Percentiles rank a stretch among this genome's conserved stretches.
Conservation (phyloP, 768 basidiomycete genomes). For the Naematelia encephala region DNA sequence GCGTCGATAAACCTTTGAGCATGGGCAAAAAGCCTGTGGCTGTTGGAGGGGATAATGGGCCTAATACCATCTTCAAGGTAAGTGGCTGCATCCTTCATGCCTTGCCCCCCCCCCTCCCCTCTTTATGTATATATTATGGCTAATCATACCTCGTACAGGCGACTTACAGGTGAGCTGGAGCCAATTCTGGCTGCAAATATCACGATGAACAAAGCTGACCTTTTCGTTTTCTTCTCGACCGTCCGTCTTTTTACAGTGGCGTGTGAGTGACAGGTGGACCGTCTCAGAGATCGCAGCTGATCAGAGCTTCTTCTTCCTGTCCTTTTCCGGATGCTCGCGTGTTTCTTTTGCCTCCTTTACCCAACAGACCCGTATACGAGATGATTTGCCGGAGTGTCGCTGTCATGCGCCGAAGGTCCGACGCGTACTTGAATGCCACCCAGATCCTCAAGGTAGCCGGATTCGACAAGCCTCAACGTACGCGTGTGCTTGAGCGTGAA, state of each 20-base stretch:
- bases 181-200: background rate
- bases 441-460: conserved; percentile 95
- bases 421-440: conserved; percentile 98
- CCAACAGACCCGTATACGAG: conserved; percentile 48
- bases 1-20: too few species aligned
- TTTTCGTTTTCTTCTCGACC: conserved; percentile 3
- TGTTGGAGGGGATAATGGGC: conserved; percentile 34
- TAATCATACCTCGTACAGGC: conserved; percentile 26
- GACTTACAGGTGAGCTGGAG: conserved; percentile 39
- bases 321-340: background rate
- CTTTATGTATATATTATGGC: background rate
- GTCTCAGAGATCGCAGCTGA: background rate
- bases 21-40: conserved; percentile 45
- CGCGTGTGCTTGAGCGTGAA: conserved; percentile 93
- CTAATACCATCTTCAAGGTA: conserved; percentile 48
- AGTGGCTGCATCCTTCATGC: conserved; percentile 1
- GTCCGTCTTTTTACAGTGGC: conserved; percentile 37
- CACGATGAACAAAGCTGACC: conserved; percentile 7
- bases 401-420: conserved; percentile 92
- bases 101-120: too few species aligned
- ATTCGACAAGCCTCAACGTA: conserved; percentile 97
- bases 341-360: background rate
- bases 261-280: conserved; percentile 35
- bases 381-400: conserved; percentile 61
- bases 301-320: conserved; percentile 4